These are phyloP conservation scores for Cystobasidium pallidum DNA, from an alignment of 1,284 basidiomycete species.

Conservation along the genomic window DNA sequence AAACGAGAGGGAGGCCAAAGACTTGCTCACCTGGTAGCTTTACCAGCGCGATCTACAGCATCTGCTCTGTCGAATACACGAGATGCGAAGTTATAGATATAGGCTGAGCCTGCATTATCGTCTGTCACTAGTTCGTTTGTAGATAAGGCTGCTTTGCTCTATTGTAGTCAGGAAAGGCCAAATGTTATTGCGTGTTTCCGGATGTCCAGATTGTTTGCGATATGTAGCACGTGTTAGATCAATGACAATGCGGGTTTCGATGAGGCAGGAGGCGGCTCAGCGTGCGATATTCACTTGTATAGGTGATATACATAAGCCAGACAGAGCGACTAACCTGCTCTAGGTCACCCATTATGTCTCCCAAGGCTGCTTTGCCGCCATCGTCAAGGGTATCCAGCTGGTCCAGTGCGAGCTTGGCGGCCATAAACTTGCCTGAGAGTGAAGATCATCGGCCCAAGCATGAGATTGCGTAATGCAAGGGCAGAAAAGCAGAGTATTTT, in stretches of 20 bases:
- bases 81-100: conserved; percentile 91
- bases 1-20: not conserved
- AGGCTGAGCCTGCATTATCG: conserved; percentile 79
- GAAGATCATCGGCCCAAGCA: not conserved
- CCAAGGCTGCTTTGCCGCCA: conserved; percentile 72
- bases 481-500: too few species aligned
- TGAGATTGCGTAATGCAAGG: not conserved
- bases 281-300: too few species aligned
- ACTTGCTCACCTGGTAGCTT: conserved; percentile 67
- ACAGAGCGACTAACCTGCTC: conserved; percentile 63
- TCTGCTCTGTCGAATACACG: conserved; percentile 87
- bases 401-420: conserved; percentile 80
- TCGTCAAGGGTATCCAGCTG: conserved; percentile 64
- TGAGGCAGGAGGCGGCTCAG: not conserved
- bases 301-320: not conserved
- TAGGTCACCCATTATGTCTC: conserved; percentile 71
- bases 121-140: conserved; percentile 79
- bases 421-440: conserved; percentile 77
- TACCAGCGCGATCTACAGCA: conserved; percentile 79
- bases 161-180: not conserved
- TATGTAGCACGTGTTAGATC: not conserved
- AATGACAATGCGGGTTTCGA: not conserved
- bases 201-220: conserved; percentile 1
- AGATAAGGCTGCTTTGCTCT: conserved; percentile 74
- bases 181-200: not conserved